phyloP scores from a whole-genome alignment of 805 yeast genomes.

The Pichia exigua region DNA sequence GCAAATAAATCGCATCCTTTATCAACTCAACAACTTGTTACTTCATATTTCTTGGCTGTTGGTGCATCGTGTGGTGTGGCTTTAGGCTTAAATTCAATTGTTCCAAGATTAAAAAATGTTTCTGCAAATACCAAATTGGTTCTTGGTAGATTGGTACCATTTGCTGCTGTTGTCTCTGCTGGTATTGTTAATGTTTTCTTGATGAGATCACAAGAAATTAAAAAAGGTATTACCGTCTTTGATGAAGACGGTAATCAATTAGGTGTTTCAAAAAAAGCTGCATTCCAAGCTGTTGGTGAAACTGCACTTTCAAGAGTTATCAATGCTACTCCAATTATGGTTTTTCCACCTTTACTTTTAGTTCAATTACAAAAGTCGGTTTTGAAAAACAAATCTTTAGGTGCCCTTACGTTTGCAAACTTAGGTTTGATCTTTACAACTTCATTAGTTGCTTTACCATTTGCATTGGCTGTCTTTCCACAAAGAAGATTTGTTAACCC shows the following conservation, averaged over 20 bases:
- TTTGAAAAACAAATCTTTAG: constrained; percentile 58
- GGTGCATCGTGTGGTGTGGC: constrained; percentile 95
- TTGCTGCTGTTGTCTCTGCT: constrained; percentile 97
- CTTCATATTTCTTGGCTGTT: constrained; percentile 83
- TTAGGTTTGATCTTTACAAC: constrained; percentile 81
- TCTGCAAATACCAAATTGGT: constrained; percentile 62
- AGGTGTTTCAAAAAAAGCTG: constrained; percentile 79
- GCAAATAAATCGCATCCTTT: constrained; percentile 93
- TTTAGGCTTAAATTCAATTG: constrained; percentile 80
- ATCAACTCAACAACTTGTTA: constrained; percentile 64
- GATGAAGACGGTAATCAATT: constrained; percentile 56
- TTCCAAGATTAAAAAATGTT: constrained; percentile 74
- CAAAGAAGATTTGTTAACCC: constrained; percentile 65
- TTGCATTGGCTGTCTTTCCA: constrained; percentile 94
- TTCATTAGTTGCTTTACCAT: constrained; percentile 82
- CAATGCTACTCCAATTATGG: constrained; percentile 97
- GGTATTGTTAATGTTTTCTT: constrained; percentile 93
- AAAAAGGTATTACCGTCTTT: constrained; percentile 70
- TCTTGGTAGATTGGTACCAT: constrained; percentile 85
- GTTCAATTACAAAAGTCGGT: constrained; percentile 68
- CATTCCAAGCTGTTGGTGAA: constrained; percentile 89
- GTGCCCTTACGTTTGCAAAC: constrained; percentile 63
- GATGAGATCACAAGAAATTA: constrained; percentile 93
- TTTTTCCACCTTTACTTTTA: constrained; percentile 80
- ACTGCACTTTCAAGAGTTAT: constrained; percentile 93